A percentile compares a stretch with the other conserved stretches of the same genome.
These are phyloP conservation scores for Cyclotella sp. DNA, from an alignment of 108 stramenopile genomes.

Conservation along the genomic window DNA sequence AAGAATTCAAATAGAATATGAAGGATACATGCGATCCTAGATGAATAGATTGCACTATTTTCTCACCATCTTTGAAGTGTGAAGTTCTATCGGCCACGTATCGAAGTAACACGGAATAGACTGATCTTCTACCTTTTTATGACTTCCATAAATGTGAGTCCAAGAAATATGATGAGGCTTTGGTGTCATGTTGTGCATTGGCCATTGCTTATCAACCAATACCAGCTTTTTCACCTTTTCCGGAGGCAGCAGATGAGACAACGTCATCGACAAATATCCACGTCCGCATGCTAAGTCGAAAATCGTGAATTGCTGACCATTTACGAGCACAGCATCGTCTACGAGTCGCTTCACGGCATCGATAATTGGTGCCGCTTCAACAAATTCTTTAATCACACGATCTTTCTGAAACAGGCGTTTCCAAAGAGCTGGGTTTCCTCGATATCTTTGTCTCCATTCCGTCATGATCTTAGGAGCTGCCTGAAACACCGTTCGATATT, in stretches of 20 bases:
- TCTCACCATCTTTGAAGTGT: slow-evolving; percentile 56
- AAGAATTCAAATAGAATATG: not conserved
- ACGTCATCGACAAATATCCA: slow-evolving; percentile 67
- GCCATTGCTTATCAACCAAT: slow-evolving; percentile 70
- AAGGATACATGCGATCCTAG: not conserved
- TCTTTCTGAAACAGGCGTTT: slow-evolving; percentile 59
- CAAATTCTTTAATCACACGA: slow-evolving; percentile 68
- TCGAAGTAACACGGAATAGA: slow-evolving; percentile 56
- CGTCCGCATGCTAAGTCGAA: slow-evolving; percentile 68
- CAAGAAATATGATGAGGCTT: slow-evolving; percentile 66
- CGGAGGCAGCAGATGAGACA: slow-evolving; percentile 60
- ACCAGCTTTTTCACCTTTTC: slow-evolving; percentile 53
- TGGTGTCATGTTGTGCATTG: slow-evolving; percentile 45
- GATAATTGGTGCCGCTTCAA: slow-evolving; percentile 64
- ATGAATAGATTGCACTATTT: not conserved
- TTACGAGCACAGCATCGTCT: slow-evolving; percentile 9
- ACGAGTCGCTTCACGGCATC: slow-evolving; percentile 50
- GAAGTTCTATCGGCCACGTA: slow-evolving; percentile 65
- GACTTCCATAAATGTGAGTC: slow-evolving; percentile 61
- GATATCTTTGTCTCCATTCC: slow-evolving; percentile 62
- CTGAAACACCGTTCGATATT: slow-evolving; percentile 24
- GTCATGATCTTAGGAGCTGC: slow-evolving; percentile 28
- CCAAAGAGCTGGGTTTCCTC: slow-evolving; percentile 61
- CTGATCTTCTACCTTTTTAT: slow-evolving; percentile 25
- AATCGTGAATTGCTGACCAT: slow-evolving; percentile 47